Evolutionary conservation across 106 monocot genomes (phyloP), one percentile per base, ranked within the genome.

Genomic region (Dendrobium huoshanense): DNA sequence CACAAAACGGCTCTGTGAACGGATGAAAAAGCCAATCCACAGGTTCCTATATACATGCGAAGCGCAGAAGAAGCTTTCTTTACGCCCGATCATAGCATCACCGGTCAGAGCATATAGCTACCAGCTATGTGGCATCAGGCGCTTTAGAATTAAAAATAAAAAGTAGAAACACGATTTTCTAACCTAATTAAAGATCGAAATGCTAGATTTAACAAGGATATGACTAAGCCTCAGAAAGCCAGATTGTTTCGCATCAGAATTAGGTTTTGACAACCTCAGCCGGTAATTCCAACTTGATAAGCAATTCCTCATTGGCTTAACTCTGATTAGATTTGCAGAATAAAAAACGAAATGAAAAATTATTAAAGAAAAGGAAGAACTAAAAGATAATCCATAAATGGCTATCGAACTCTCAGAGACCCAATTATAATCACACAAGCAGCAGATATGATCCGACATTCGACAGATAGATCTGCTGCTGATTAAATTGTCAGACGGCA

Each of bases 51-150:
- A 82, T 80, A 79, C 27, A 27, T 49, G 82, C 65, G 82, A 86
- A 68, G 77, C 51, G 40, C 47, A 67, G 49, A 31, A 61, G 42
- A 9, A 10, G 67, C 64, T 86, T 83, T 4, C 22, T 86, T 20
- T 86, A 10, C 72, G 83, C 86, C 86, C 65, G 43, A 83, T 83
- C 86, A 77, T 80, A 86, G 86, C 86, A 86, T 83, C 86, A 44
- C 80, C 9, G 70, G 83, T 86, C 86, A 86, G 3, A 25, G 83
- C 86, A 79, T 17, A 6, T 20, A 27, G 68, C 85, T 85, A 81
- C 31, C 78, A 15, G 70, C 70, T 70, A 27, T 70, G 70, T 70
- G 70, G 70, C 70, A 81, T 80, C 84, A 74, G 79, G 80, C 79
- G 75, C 59, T 0, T 0, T 4, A 13, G 4, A 9, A 31, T 15